Conservation (phyloP, 805 yeast genomes). For the Lipomyces anomalus region DNA sequence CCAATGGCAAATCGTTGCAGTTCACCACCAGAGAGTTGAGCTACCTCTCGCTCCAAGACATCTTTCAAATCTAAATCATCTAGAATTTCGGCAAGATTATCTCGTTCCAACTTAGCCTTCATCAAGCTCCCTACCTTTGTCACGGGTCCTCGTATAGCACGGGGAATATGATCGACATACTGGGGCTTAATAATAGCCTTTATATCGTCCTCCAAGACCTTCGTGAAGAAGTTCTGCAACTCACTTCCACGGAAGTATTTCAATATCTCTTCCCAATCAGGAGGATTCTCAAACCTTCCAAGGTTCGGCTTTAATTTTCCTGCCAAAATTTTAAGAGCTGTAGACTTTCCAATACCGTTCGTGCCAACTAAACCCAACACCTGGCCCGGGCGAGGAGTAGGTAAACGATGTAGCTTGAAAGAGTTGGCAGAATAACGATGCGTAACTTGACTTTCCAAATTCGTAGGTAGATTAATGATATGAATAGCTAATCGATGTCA, state of each 20-base stretch:
- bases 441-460: constrained; percentile 84
- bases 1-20: constrained; percentile 97
- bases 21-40: constrained; percentile 95
- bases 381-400: constrained; percentile 98
- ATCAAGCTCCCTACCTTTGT: constrained; percentile 81
- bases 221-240: constrained; percentile 91
- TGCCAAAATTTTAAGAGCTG: constrained; percentile 92
- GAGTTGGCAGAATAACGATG: constrained; percentile 98
- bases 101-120: constrained; percentile 70
- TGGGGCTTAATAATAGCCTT: constrained; percentile 98
- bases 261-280: constrained; percentile 93
- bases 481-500: constrained; percentile 80
- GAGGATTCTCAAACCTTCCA: constrained; percentile 92
- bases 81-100: constrained; percentile 59
- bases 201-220: constrained; percentile 86
- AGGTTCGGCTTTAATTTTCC: constrained; percentile 97
- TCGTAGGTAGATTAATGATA: constrained; percentile 94
- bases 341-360: constrained; percentile 98
- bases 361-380: constrained; percentile 97
- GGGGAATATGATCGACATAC: constrained; percentile 95
- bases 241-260: constrained; percentile 93
- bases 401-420: constrained; percentile 92
- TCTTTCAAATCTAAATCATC: constrained; percentile 66
- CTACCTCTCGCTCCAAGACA: constrained; percentile 80
- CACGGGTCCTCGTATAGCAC: constrained; percentile 87